Evolutionary conservation across 108 stramenopile species (phyloP).

Genomic region (Fistulifera pelliculosa): DNA sequence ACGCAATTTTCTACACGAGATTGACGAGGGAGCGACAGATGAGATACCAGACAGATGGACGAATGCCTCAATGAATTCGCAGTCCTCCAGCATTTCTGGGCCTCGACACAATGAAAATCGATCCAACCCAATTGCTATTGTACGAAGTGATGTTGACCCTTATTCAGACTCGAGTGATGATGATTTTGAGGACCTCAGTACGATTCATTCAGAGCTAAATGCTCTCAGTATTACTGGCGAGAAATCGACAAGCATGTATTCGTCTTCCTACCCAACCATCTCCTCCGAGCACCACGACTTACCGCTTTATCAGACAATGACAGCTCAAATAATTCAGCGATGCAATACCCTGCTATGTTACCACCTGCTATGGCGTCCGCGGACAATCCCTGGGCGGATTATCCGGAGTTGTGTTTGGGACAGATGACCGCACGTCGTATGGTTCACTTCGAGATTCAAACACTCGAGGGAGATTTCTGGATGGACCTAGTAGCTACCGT

Average conservation of each 20-base stretch:
- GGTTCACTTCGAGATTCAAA: conserved; percentile 22
- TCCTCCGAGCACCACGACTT: conserved; percentile 11
- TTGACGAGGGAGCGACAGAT: no score
- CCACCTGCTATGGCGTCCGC: conserved; percentile 5
- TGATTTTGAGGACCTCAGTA: not conserved
- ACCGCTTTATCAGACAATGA: not conserved
- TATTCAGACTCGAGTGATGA: not conserved
- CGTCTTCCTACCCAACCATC: conserved; percentile 1
- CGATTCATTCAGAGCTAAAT: not conserved
- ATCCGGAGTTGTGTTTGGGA: not conserved
- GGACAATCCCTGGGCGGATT: not conserved
- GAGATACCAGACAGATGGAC: no score
- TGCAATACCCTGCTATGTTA: not conserved
- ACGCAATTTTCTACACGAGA: no score
- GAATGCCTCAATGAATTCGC: no score
- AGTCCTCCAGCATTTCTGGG: no score
- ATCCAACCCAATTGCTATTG: conserved; percentile 7
- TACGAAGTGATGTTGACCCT: not conserved
- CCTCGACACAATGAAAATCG: not conserved
- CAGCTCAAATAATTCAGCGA: not conserved
- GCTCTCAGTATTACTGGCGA: not conserved
- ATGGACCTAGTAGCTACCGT: conserved; percentile 17
- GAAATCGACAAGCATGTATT: not conserved
- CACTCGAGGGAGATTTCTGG: conserved; percentile 13
- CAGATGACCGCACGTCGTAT: not conserved